Percentiles rank a stretch among this genome's conserved stretches.
Evolutionary conservation across 768 basidiomycete genomes (phyloP).

Genomic region (Termitomyces sp.): DNA sequence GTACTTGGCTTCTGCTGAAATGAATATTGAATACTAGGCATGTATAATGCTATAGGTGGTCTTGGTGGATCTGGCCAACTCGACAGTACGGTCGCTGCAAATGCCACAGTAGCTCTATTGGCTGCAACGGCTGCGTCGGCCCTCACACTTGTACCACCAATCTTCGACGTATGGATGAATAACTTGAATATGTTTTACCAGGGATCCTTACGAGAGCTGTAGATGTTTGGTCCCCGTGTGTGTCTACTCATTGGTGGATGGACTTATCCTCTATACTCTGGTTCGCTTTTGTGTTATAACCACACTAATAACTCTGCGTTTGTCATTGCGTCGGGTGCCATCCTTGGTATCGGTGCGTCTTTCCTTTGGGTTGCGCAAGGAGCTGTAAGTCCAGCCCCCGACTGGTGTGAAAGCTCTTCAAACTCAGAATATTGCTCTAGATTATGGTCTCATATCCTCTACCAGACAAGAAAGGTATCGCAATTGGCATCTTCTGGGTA

Average conservation of each 20-base stretch:
- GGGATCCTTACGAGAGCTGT: not conserved
- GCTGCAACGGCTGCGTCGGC: conserved; percentile 26
- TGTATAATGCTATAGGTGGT: conserved; percentile 27
- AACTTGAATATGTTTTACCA: not conserved
- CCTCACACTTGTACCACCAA: conserved; percentile 23
- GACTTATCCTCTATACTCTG: conserved; percentile 26
- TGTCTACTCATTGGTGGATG: conserved; percentile 25
- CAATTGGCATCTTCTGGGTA: conserved; percentile 27
- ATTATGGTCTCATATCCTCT: conserved; percentile 28
- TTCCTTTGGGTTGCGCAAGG: conserved; percentile 28
- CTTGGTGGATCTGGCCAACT: conserved; percentile 27
- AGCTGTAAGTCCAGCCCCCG: conserved; percentile 15
- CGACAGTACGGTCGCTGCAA: conserved; percentile 26
- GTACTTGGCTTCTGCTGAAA: not conserved
- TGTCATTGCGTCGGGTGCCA: conserved; percentile 24
- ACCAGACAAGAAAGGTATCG: conserved; percentile 23
- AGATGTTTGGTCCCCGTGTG: conserved; percentile 25
- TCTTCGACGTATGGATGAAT: conserved; percentile 21
- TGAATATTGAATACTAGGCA: conserved; percentile 13
- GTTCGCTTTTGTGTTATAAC: conserved; percentile 25
- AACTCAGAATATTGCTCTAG: conserved; percentile 4
- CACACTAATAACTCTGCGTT: conserved; percentile 24
- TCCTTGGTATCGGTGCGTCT: conserved; percentile 25
- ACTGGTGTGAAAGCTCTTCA: not conserved
- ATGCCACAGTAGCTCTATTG: conserved; percentile 24